Conservation (phyloP, 75 land plant species). For the Cryptomeria japonica region DNA sequence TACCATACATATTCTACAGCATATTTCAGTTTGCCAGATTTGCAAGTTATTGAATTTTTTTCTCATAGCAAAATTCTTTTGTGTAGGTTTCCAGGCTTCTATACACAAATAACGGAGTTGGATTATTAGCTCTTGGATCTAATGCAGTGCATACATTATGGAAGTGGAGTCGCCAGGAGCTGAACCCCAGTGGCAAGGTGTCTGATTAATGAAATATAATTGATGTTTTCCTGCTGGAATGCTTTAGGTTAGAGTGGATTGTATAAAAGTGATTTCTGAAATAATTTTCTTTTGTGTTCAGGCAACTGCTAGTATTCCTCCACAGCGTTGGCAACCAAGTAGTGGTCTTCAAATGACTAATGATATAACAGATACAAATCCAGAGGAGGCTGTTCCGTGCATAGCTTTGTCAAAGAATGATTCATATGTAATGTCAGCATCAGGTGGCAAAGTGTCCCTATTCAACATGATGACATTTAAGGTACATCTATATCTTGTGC, state of each 20-base stretch:
- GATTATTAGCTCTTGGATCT: conserved; percentile 67
- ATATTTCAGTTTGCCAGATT: not conserved
- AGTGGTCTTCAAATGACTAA: conserved; percentile 70
- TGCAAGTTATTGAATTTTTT: not conserved
- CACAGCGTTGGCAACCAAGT: conserved; percentile 61
- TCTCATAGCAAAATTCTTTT: not conserved
- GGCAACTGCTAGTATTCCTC: conserved; percentile 60
- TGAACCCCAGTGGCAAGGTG: conserved; percentile 78
- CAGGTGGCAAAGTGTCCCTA: conserved; percentile 77
- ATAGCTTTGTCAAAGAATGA: conserved; percentile 88
- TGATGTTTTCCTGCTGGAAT: not conserved
- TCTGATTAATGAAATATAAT: not conserved
- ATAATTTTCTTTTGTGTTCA: conserved; percentile 7
- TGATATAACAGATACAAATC: conserved; percentile 42
- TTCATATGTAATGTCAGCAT: conserved; percentile 88
- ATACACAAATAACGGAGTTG: conserved; percentile 76
- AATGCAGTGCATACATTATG: conserved; percentile 83
- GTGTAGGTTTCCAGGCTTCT: conserved; percentile 64
- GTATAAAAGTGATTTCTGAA: not conserved
- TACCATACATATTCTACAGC: not conserved
- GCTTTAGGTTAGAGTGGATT: not conserved
- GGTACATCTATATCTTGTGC: conserved; percentile 32
- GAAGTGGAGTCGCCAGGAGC: conserved; percentile 81
- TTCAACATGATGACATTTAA: conserved; percentile 87
- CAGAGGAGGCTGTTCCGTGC: conserved; percentile 65